Evolutionary conservation across 306 rosid genomes (phyloP), one percentile per base, ranked within the genome.

Genomic region (Amphicarpaea edgeworthii): DNA sequence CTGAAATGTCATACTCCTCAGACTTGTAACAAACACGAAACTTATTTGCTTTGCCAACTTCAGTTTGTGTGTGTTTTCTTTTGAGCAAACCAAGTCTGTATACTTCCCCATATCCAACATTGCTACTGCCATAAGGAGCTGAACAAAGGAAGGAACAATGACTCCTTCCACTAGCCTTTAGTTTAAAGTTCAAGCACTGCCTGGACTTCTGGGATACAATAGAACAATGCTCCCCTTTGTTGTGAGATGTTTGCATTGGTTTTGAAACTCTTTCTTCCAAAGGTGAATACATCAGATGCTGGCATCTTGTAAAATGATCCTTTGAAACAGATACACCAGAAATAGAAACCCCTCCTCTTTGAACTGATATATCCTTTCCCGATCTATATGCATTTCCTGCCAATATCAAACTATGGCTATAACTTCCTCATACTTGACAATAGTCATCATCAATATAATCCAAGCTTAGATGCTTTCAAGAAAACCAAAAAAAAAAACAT

Each of bases 21-120:
- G 96, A 84, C 88, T 90, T 91, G 77, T 93, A 93, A 69, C 77
- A 12, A 82, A 79, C 77, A 41, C 87, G 81, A 21, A 84, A 81
- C 77, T 65, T 85, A 70, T 83, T 87, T n/a, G 53, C 84, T 82
- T 84, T 86, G 47, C 63, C 80, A 82, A 55, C 79, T 67, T 41
- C 78, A 64, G 70, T 72, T 38, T 78, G 86, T 7, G 10, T 53
- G 20, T 45, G 79, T 62, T 80, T 80, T 75, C 86, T 68, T 49
- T 76, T 85, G 72, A 69, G 59, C 75, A 69, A 58, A 70, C 87
- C 84, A 63, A 79, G 69, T 60, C 68, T 62, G 63, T 37, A 34
- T 12, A 46, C 64, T 16, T 70, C 71, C 77, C 80, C 71, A 7
- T 68, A 79, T 41, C 58, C 81, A 53, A 63, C 65, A 74, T 66